Evolutionary conservation across 768 basidiomycete species (phyloP), one percentile per base, ranked within the genome.

Genomic region (Crassisporium funariophilum): DNA sequence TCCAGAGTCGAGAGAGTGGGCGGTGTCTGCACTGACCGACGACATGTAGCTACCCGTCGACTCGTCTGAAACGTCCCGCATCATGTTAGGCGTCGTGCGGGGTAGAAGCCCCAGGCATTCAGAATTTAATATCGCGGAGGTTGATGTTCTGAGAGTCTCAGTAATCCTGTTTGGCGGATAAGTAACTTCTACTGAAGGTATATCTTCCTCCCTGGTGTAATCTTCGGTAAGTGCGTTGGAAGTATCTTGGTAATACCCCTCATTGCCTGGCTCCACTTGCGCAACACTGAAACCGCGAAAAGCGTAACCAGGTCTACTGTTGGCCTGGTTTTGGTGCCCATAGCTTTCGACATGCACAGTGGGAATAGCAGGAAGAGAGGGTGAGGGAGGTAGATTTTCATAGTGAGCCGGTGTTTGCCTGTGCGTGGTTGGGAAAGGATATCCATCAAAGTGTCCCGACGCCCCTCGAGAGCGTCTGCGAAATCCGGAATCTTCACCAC

Each of bases 1-100:
- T 4, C 65, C 65, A 6, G 55, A 55, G 48, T 67, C 61, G 29
- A 64, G 42, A 16, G 59, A 60, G 15, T 20, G 44, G 19, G 41
- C 24, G 17, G n/a, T n/a, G n/a, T n/a, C n/a, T n/a, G 42, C 50
- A 17, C 35, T 41, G 12, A 29, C 44, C 10, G 29, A 10, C 11
- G 29, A 3, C n/a, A 11, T 10, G 29, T 10, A 31, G 5, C 29
- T 31, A n/a, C 29, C n/a, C 10, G 29, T 31, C 5, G 29, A 38
- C 36, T 38, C 36, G 20, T 17, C 36, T 2, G 9, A 11, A 38
- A 21, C 7, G 20, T n/a, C 12, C n/a, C 36, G 36, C 16, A 38
- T 38, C n/a, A 38, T 12, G 19, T 21, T 38, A 17, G 36, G 8
- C 19, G 36, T 13, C 19, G n/a, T 13, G 20, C 36, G 11, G 36